These are phyloP conservation scores for Fusarium torreyae DNA, from an alignment of 2,329 filamentous ascomycete genomes.

Conservation along the genomic window DNA sequence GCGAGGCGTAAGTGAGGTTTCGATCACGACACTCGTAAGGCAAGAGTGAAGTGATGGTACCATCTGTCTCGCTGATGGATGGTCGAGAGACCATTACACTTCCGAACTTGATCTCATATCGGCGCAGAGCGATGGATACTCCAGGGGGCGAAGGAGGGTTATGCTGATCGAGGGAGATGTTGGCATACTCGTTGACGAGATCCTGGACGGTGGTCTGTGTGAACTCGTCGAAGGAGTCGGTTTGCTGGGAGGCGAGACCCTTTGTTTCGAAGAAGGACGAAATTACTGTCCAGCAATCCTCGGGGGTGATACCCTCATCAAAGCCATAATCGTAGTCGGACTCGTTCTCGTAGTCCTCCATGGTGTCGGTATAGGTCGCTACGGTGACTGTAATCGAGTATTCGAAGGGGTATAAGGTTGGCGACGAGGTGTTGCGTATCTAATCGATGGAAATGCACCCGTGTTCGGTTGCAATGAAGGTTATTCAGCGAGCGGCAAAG, in stretches of 20 bases:
- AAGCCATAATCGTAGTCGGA: slow-evolving; percentile 80
- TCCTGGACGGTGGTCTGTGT: slow-evolving; percentile 95
- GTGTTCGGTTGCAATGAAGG: slow-evolving; percentile 29
- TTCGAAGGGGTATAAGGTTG: neutral
- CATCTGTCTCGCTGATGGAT: slow-evolving; percentile 93
- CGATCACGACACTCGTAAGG: slow-evolving; percentile 96
- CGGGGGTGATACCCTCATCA: slow-evolving; percentile 85
- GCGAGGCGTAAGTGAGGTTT: slow-evolving; percentile 95
- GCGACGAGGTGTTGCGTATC: slow-evolving; percentile 20
- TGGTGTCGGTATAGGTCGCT: slow-evolving; percentile 50
- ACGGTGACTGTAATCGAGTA: slow-evolving; percentile 1
- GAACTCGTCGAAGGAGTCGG: slow-evolving; percentile 99
- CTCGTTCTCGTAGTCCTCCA: slow-evolving; percentile 71
- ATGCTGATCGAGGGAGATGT: slow-evolving; percentile 93
- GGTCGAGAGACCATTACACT: slow-evolving; percentile 90
- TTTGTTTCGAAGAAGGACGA: slow-evolving; percentile 97
- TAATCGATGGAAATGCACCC: slow-evolving; percentile 23
- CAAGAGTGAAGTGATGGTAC: slow-evolving; percentile 85
- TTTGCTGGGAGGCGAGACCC: slow-evolving; percentile 95
- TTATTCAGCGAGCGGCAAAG: slow-evolving; percentile 39
- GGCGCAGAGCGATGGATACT: slow-evolving; percentile 85
- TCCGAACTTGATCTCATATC: slow-evolving; percentile 96
- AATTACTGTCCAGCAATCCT: slow-evolving; percentile 99
- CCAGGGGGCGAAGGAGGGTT: slow-evolving; percentile 83
- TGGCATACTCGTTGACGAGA: slow-evolving; percentile 91